A percentile compares a stretch with the other conserved stretches of the same genome.
phyloP scores from a whole-genome alignment of 345 rosid genomes.

The Barbarea vulgaris region DNA sequence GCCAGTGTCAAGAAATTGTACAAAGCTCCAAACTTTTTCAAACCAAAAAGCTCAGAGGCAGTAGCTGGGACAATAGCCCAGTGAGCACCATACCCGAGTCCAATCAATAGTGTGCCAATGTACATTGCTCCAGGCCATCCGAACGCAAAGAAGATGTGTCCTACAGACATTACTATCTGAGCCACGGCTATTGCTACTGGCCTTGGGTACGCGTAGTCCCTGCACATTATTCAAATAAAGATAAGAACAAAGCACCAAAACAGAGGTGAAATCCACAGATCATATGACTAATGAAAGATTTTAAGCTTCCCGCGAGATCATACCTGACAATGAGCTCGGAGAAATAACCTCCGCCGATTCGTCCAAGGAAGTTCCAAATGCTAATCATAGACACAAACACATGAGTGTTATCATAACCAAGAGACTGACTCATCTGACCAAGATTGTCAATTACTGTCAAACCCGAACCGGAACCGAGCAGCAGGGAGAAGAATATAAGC shows the following conservation, averaged over 20 bases:
- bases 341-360: conserved; percentile 93
- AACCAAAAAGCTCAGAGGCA: conserved; percentile 94
- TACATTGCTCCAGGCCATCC: conserved; percentile 97
- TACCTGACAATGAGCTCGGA: conserved; percentile 92
- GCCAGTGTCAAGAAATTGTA: conserved; percentile 97
- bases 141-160: conserved; percentile 82
- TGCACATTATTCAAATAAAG: conserved; percentile 28
- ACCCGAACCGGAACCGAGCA: conserved; percentile 96
- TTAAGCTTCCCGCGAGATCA: background rate
- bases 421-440: conserved; percentile 96
- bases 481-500: conserved; percentile 85
- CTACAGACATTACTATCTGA: conserved; percentile 83
- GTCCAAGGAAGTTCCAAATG: conserved; percentile 98
- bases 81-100: conserved; percentile 96
- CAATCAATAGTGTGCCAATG: conserved; percentile 84
- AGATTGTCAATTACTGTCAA: conserved; percentile 95
- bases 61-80: conserved; percentile 99
- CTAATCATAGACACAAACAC: conserved; percentile 96
- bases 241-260: conserved; percentile 21
- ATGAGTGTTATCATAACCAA: conserved; percentile 76
- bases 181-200: conserved; percentile 84
- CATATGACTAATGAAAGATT: background rate
- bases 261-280: background rate
- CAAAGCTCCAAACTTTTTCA: conserved; percentile 89
- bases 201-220: conserved; percentile 93